phyloP scores from a whole-genome alignment of 495 filamentous ascomycete species.

The Zalerion maritima region DNA sequence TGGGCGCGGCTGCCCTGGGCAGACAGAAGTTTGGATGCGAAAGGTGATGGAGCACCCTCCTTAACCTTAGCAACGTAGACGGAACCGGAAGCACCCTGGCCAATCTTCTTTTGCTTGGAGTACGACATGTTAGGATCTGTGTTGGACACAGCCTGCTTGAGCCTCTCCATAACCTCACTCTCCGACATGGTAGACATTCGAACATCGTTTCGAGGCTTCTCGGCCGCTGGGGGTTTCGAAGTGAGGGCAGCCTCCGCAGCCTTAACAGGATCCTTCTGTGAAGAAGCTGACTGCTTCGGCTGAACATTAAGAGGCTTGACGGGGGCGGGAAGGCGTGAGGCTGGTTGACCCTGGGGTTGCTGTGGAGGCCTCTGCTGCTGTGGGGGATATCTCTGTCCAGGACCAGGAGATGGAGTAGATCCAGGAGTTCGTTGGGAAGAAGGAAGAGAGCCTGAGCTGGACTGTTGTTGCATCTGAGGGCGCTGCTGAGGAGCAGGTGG shows the following conservation, averaged over 20 bases:
- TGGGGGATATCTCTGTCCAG: constrained; percentile 19
- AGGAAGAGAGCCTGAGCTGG: constrained; percentile 18
- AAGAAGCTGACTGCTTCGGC: constrained; percentile 50
- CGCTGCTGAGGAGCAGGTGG: constrained; percentile 17
- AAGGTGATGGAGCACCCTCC: constrained; percentile 49
- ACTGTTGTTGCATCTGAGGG: constrained; percentile 25
- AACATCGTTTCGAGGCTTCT: constrained; percentile 72
- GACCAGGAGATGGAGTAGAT: constrained; percentile 7
- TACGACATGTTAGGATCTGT: constrained; percentile 85
- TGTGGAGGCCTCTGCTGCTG: constrained; percentile 17
- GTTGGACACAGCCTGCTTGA: constrained; percentile 83
- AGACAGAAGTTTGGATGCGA: constrained; percentile 51
- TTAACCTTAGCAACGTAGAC: constrained; percentile 95
- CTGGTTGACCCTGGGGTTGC: constrained; percentile 28
- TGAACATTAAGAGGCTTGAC: constrained; percentile 86
- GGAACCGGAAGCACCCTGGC: constrained; percentile 91
- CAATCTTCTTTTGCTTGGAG: constrained; percentile 98
- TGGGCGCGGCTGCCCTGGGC: constrained; percentile 58
- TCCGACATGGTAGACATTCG: constrained; percentile 98
- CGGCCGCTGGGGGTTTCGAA: constrained; percentile 46
- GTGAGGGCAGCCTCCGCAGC: constrained; percentile 71
- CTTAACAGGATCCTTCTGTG: constrained; percentile 49
- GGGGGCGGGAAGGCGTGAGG: constrained; percentile 48
- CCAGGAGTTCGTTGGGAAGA: constrained; percentile 11
- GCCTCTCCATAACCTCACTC: constrained; percentile 86